A percentile compares a stretch with the other conserved stretches of the same genome.
Evolutionary conservation across 2,329 filamentous ascomycete species (phyloP).

Genomic region (Clonostachys chloroleuca): DNA sequence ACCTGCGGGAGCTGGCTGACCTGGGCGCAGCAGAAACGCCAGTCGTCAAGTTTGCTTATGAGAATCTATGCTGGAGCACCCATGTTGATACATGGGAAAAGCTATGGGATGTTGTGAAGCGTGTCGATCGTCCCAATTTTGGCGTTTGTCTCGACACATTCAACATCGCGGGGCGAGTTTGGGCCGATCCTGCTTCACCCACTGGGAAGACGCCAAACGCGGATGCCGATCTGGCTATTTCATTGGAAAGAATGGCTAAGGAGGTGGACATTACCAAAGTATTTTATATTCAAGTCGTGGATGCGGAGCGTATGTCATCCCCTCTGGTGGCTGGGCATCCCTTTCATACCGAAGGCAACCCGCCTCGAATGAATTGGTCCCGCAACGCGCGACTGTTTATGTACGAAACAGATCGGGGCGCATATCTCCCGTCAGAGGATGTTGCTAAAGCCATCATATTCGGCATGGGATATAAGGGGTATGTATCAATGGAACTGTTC

Average conservation of each 20-base stretch:
- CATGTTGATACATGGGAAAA: slow-evolving; percentile 67
- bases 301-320: slow-evolving; percentile 57
- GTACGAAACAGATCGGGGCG: slow-evolving; percentile 53
- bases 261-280: slow-evolving; percentile 58
- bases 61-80: slow-evolving; percentile 70
- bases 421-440: slow-evolving; percentile 62
- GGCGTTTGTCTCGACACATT: slow-evolving; percentile 76
- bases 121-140: slow-evolving; percentile 66
- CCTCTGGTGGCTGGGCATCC: slow-evolving; percentile 43
- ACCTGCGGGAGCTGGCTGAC: slow-evolving; percentile 63
- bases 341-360: slow-evolving; percentile 7
- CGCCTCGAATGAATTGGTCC: slow-evolving; percentile 4
- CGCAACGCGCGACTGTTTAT: slow-evolving; percentile 39
- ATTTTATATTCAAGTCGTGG: slow-evolving; percentile 74
- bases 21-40: slow-evolving; percentile 54
- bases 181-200: slow-evolving; percentile 57
- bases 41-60: slow-evolving; percentile 66
- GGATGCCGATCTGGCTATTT: slow-evolving; percentile 47
- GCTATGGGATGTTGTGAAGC: slow-evolving; percentile 63
- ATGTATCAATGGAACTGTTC: slow-evolving; percentile 70
- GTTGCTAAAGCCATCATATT: slow-evolving; percentile 59
- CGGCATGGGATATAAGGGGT: slow-evolving; percentile 61
- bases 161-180: slow-evolving; percentile 69
- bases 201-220: slow-evolving; percentile 49
- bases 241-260: slow-evolving; percentile 51